These are phyloP conservation scores for Babesia ovata DNA, from an alignment of 169 alveolate species.

Conservation along the genomic window DNA sequence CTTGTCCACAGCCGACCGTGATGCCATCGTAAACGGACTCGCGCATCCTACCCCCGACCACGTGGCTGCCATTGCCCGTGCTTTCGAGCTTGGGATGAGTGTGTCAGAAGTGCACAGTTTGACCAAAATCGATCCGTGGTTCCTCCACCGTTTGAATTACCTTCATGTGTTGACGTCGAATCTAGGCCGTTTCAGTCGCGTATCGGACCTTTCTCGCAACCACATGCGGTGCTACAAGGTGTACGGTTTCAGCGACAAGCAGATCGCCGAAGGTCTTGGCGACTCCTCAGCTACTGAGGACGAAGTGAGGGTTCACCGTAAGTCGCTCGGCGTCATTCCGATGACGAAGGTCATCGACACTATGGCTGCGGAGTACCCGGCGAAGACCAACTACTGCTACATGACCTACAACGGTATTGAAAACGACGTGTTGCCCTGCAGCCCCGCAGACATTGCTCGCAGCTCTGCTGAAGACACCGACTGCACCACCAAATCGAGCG, in stretches of 20 bases:
- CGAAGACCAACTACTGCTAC: slow-evolving; percentile 85
- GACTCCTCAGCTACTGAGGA: slow-evolving; percentile 65
- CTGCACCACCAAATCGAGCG: background rate
- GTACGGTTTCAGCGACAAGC: slow-evolving; percentile 81
- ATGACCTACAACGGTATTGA: slow-evolving; percentile 84
- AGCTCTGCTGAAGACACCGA: background rate
- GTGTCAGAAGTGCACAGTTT: slow-evolving; percentile 78
- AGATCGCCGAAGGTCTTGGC: slow-evolving; percentile 52
- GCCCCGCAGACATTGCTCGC: slow-evolving; percentile 7
- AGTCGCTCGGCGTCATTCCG: slow-evolving; percentile 72
- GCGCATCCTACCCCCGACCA: slow-evolving; percentile 76
- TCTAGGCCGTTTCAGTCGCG: slow-evolving; percentile 26
- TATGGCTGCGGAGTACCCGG: slow-evolving; percentile 88
- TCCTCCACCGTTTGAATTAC: slow-evolving; percentile 78
- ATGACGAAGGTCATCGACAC: slow-evolving; percentile 85
- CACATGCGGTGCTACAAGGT: slow-evolving; percentile 70
- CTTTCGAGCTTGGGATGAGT: slow-evolving; percentile 77
- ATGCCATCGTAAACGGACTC: slow-evolving; percentile 56
- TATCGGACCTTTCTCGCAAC: slow-evolving; percentile 47
- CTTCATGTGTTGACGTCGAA: slow-evolving; percentile 56
- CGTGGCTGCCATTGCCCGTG: slow-evolving; percentile 84
- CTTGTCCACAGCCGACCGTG: slow-evolving; percentile 54
- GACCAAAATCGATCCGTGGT: slow-evolving; percentile 86
- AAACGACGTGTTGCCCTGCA: slow-evolving; percentile 76
- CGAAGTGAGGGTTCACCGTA: slow-evolving; percentile 73